Base-by-base conservation (phyloP, 208 protist species). In the Wallacemonas sp. region DNA sequence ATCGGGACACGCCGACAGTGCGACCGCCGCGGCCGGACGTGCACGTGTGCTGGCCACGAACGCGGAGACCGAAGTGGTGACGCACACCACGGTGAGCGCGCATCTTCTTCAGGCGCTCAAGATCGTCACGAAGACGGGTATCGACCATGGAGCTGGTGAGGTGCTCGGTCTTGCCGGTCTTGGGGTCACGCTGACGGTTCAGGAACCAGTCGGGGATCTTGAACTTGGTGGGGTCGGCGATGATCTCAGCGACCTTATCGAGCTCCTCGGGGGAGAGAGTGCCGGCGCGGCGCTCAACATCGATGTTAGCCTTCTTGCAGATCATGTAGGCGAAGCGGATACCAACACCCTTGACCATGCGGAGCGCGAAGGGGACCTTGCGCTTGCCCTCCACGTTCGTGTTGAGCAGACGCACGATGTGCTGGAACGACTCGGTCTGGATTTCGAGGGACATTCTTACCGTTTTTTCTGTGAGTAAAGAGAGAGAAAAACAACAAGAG, bases 171-270 rank as follows among this genome's bases (percentile, higher is more conserved):
- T 98, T 98, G 84, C 98, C 98, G 64, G 95, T 98, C 80, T 97
- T 97, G 76, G 97, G 94, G 90, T 99, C 98, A 62, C 97, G 98
- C 88, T 99, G 96, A 76, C 98, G 95, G 91, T 99, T 99, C 64
- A 99, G 90, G 92, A 99, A 99, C 98, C 98, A 99, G 71, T 94
- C 88, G 66, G 99, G 99, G 90, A 99, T 99, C 82, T 99, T 99
- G 96, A 98, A 99, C 89, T 99, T 96, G 55, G 87, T 49, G 64
- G 98, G 98, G 77, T 99, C 96, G 58, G 97, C 82, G 73, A 99
- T 98, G 65, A 99, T 91, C 64, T 97, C 95, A 45, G 98, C 89
- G 60, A 99, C 59, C 69, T 94, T 90, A 64, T 99, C 98, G 55
- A 99, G 84, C 91, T 99, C 98, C 31, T 93, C 89, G 51, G 84